Percentiles rank a stretch among this genome's conserved stretches.
phyloP scores from a whole-genome alignment of 495 filamentous ascomycete species.

The Trichoderma gamsii region DNA sequence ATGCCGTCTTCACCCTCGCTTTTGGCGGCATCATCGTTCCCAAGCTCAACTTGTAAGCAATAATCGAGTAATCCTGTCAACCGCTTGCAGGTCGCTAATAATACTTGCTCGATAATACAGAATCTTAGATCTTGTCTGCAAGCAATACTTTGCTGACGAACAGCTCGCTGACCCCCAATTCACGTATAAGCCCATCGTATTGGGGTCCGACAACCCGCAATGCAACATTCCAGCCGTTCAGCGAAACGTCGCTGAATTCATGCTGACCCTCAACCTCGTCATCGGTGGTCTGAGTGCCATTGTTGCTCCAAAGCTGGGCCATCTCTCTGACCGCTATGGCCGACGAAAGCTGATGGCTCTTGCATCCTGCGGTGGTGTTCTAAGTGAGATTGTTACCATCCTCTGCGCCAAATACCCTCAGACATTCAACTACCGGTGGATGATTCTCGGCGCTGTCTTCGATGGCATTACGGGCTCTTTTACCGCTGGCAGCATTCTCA shows the following conservation, averaged over 20 bases:
- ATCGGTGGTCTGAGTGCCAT: conserved; percentile 67
- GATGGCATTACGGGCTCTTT: conserved; percentile 18
- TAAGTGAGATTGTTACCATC: conserved; percentile 68
- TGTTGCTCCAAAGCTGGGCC: conserved; percentile 73
- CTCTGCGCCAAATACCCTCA: conserved; percentile 70
- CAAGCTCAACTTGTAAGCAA: conserved; percentile 59
- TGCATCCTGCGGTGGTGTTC: conserved; percentile 58
- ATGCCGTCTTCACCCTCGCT: conserved; percentile 69
- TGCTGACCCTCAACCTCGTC: conserved; percentile 63
- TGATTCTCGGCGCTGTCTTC: conserved; percentile 41
- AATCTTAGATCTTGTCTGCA: conserved; percentile 73
- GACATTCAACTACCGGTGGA: conserved; percentile 58
- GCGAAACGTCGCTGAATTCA: conserved; percentile 67
- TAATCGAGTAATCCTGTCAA: not conserved
- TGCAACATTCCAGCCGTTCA: conserved; percentile 70
- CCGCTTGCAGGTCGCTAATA: not conserved
- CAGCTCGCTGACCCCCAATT: conserved; percentile 50
- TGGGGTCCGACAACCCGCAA: conserved; percentile 62
- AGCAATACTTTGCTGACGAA: conserved; percentile 65
- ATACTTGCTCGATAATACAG: conserved; percentile 26
- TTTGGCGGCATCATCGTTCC: conserved; percentile 78
- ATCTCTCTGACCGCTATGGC: conserved; percentile 83
- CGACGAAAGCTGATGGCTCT: conserved; percentile 64
- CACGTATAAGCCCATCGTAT: conserved; percentile 55
- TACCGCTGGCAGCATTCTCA: conserved; percentile 53